Base-by-base conservation (phyloP, 495 filamentous ascomycete genomes). In the Aspergillus wentii region DNA sequence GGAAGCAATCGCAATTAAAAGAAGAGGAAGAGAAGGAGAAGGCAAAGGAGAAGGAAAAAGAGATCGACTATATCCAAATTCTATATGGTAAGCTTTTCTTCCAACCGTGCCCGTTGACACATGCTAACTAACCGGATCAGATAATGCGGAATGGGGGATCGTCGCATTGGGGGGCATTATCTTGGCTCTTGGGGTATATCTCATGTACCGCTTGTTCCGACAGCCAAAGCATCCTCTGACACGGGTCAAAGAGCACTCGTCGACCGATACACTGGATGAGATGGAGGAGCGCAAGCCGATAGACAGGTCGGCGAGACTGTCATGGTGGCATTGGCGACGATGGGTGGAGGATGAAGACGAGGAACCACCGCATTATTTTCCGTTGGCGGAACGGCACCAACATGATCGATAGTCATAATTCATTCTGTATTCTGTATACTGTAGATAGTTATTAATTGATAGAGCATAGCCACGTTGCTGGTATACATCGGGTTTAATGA, bases 281-380 rank as follows among this genome's bases (percentile, higher is more conserved):
- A 46, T 37, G 44, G 13, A 36, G 14, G 44, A 61, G 40, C 30
- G 33, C 16, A 55, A 59, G 35, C 23, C 40, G 15, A 17, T 34
- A 13, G 20, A 20, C 7, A 21, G 39, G 17, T 33, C 14, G 10
- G 35, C 37, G 5, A 5, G 26, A 16, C 38, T 49, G 10, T 47
- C 57, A 17, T 67, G 65, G 65, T 69, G 62, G 65, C 44, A 59
- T 43, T 63, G 49, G 55, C 52, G 49, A 5, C 47, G 59, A 47
- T 65, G 62, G 62, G 46, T 29, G 10, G 33, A 30, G 13, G 14
- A 35, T 5, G n/a, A n/a, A n/a, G n/a, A n/a, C n/a, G 28, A 30
- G 18, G 52, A 59, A 21, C 35, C 31, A 15, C 16, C 46, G n/a
- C 46, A 39, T 3, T 66, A 66, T 38, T 54, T 57, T 32, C 52